Conservation (phyloP, 2,329 filamentous ascomycete genomes). For the Ophiostoma quercus region DNA sequence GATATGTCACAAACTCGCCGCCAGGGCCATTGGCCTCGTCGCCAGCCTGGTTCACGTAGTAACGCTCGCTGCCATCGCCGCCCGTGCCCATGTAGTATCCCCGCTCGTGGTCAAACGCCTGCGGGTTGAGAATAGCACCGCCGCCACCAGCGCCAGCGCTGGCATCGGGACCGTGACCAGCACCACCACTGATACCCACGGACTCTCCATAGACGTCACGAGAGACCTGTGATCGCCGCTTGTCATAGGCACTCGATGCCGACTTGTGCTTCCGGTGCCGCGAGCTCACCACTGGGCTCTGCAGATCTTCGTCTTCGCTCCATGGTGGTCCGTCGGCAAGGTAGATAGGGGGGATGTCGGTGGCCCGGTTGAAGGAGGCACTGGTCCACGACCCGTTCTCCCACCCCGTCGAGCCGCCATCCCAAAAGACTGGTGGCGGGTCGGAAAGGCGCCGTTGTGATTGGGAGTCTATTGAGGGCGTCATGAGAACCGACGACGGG, state of each 20-base stretch:
- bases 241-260: conserved; percentile 46
- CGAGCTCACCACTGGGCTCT: conserved; percentile 81
- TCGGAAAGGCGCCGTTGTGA: conserved; percentile 71
- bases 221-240: conserved; percentile 44
- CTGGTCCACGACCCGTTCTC: conserved; percentile 46
- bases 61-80: conserved; percentile 67
- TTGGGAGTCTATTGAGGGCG: conserved; percentile 66
- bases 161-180: background rate
- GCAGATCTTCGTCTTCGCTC: conserved; percentile 91
- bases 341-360: conserved; percentile 74
- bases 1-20: conserved; percentile 76
- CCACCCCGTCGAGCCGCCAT: conserved; percentile 59
- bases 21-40: conserved; percentile 73
- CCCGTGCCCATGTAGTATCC: conserved; percentile 63
- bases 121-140: conserved; percentile 39
- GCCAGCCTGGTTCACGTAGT: conserved; percentile 64
- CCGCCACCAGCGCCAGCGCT: conserved; percentile 15
- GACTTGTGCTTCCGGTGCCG: conserved; percentile 84
- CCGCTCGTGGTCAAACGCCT: conserved; percentile 54
- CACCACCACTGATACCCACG: background rate
- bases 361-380: conserved; percentile 53
- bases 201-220: conserved; percentile 33
- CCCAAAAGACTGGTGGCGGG: conserved; percentile 64
- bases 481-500: conserved; percentile 73
- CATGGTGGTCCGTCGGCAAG: conserved; percentile 87